phyloP scores from a whole-genome alignment of 257 asterid species.

The Mitragyna speciosa region DNA sequence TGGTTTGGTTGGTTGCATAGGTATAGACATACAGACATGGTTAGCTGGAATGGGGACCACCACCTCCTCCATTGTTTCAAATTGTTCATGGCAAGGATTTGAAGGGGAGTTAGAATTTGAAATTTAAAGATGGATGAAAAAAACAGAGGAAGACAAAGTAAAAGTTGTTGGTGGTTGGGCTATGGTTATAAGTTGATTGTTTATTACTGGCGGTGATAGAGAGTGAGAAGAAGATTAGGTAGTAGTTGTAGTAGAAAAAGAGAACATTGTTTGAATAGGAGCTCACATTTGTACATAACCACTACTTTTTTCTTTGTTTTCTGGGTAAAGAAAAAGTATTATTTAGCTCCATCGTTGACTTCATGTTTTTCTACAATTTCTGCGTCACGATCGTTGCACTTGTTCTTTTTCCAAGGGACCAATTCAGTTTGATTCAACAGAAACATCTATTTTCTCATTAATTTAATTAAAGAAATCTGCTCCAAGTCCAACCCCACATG shows the following conservation, averaged over 20 bases:
- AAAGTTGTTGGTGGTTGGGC: constrained; percentile 10
- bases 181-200: constrained; percentile 16
- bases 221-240: constrained; percentile 12
- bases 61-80: constrained; percentile 9
- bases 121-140: neutral
- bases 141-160: neutral
- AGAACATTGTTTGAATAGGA: constrained; percentile 19
- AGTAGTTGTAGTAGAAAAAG: neutral
- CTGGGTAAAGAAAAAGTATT: neutral
- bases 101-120: constrained; percentile 15
- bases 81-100: neutral
- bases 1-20: constrained; percentile 30
- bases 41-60: constrained; percentile 23
- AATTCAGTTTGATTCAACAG: neutral
- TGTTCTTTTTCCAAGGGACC: neutral
- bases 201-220: constrained; percentile 3
- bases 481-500: neutral
- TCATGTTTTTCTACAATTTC: neutral
- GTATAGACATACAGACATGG: neutral
- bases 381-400: neutral
- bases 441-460: neutral
- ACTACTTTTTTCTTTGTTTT: constrained; percentile 9
- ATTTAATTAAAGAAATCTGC: neutral
- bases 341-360: neutral
- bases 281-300: constrained; percentile 24